Evolutionary conservation across 305 asterid species (phyloP), one percentile per base, ranked within the genome.

Genomic region (Galium porrigens): DNA sequence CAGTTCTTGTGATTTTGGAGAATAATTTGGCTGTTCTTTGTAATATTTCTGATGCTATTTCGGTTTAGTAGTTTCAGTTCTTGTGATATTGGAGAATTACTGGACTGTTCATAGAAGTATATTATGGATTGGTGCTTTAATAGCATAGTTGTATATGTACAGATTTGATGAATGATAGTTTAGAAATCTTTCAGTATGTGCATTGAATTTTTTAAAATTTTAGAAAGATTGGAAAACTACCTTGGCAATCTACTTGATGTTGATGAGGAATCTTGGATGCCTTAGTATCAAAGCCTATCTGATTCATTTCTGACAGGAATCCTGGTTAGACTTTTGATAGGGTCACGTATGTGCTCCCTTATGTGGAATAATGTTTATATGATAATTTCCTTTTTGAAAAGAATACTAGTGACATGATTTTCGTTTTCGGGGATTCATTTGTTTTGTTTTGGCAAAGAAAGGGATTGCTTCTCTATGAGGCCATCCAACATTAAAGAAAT

Each of bases 401-500:
- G 48, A 11, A 22, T 22, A 22, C 48, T 9, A 10, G 1, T 41
- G 12, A 9, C 48, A 41, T 46, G 52, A 14, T 46, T 46, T 14
- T 0, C 2, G 4, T 3, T 46, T 15, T 46, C 0, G 15, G n/a
- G n/a, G 49, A 42, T 42, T 42, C 20, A 4, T 46, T 2, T 46
- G 20, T 52, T 66, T 67, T 75, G 67, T 72, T 32, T 66, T 70
- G 60, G 72, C 20, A 83, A 85, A 80, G 90, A 63, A 83, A 84
- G 69, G 87, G 73, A 85, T 85, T 75, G 70, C 89, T 80, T 89
- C 74, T 65, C 7, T 10, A 18, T 61, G 67, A 82, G 90, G 77
- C 80, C 85, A 81, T 71, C 85, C 80, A 71, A 32, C 22, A 55
- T 42, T 32, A 42, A 80, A 82, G 88, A 79, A 83, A 89, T 83